phyloP scores from a whole-genome alignment of 1,284 basidiomycete genomes.

The Apiotrichum brassicae region DNA sequence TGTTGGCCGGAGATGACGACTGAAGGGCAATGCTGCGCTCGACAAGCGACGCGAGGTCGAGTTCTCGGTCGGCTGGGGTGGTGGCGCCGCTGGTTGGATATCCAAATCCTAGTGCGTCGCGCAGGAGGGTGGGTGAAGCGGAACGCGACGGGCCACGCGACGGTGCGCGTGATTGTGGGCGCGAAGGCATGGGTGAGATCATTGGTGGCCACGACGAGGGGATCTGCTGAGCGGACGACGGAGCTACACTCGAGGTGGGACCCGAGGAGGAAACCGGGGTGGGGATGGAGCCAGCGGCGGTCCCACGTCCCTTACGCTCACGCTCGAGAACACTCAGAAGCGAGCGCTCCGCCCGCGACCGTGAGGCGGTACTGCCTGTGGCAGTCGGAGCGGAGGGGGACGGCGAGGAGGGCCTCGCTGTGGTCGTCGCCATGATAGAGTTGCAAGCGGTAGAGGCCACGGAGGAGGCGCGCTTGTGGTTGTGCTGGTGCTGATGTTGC shows the following conservation, averaged over 20 bases:
- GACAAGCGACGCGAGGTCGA: constrained; percentile 13
- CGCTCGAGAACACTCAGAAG: constrained; percentile 14
- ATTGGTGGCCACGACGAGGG: neutral
- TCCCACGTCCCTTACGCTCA: neutral
- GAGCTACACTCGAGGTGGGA: neutral
- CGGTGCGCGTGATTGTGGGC: neutral
- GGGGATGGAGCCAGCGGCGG: neutral
- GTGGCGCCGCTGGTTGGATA: neutral
- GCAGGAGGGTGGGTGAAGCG: neutral
- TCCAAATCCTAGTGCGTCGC: neutral
- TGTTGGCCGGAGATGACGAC: neutral
- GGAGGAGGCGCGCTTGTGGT: neutral
- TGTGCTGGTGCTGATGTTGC: neutral
- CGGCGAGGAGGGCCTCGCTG: too few species aligned
- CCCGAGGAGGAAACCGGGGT: neutral
- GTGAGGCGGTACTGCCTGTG: neutral
- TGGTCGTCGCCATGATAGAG: too few species aligned
- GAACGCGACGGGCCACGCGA: constrained; percentile 1
- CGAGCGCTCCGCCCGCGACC: constrained; percentile 8
- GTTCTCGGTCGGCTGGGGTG: neutral
- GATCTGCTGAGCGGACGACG: neutral
- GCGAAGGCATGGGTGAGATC: neutral
- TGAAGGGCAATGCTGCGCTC: constrained; percentile 19
- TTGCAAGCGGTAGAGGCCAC: too few species aligned
- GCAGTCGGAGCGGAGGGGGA: too few species aligned